Evolutionary conservation across 1,284 basidiomycete genomes (phyloP).

Genomic region (Mrakiaceae sp.): DNA sequence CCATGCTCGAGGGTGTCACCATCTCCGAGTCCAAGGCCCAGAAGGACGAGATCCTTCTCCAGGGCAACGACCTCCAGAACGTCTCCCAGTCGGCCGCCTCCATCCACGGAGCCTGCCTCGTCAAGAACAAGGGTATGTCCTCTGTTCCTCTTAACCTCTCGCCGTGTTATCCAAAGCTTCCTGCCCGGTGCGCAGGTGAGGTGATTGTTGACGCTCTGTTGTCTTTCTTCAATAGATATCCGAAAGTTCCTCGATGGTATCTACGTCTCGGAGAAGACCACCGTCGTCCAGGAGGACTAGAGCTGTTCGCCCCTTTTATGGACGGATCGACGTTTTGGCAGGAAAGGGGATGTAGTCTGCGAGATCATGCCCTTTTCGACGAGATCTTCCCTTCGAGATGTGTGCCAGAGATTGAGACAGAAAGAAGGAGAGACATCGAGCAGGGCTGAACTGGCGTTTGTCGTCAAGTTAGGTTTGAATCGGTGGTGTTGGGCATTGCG

Average conservation of each 20-base stretch:
- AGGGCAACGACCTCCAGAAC: conserved; percentile 89
- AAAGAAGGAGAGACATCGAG: too few relatives aligned
- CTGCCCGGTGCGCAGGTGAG: conserved; percentile 13
- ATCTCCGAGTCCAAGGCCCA: conserved; percentile 83
- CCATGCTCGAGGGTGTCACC: conserved; percentile 82
- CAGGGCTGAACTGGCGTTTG: too few relatives aligned
- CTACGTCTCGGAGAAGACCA: conserved; percentile 74
- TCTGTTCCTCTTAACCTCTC: conserved; percentile 1
- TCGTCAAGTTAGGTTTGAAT: too few relatives aligned
- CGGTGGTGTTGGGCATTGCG: too few relatives aligned
- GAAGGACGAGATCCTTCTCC: conserved; percentile 90
- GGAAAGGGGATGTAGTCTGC: too few relatives aligned
- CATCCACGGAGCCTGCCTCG: conserved; percentile 86
- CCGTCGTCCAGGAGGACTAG: not conserved
- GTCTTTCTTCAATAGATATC: conserved; percentile 39
- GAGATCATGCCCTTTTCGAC: too few relatives aligned
- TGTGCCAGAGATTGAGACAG: too few relatives aligned
- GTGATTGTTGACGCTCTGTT: conserved; percentile 1
- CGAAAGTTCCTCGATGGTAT: conserved; percentile 62
- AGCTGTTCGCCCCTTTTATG: not conserved
- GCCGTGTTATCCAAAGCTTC: not conserved
- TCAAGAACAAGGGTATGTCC: conserved; percentile 82
- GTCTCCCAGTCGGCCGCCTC: conserved; percentile 94
- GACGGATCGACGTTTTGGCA: too few relatives aligned
- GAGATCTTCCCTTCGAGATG: too few relatives aligned